Percentiles rank a stretch among this genome's conserved stretches.
phyloP scores from a whole-genome alignment of 495 filamentous ascomycete species.

The Cercophora scortea region DNA sequence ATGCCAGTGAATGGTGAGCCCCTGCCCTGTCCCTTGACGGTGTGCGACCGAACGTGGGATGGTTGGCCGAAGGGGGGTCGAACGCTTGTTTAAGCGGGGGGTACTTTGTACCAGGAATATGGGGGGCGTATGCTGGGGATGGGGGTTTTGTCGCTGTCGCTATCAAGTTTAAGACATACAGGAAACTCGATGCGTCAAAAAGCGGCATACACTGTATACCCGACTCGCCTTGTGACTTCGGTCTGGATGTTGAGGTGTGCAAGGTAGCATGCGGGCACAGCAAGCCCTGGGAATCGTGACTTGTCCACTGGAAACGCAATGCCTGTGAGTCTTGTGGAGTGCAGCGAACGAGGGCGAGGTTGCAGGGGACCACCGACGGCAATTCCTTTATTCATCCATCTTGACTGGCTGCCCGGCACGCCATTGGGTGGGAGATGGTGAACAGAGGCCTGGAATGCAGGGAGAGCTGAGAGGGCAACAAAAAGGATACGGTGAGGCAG shows the following conservation, averaged over 20 bases:
- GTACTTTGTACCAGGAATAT: slow-evolving; percentile 2
- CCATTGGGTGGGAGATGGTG: slow-evolving; percentile 2
- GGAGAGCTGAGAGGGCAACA: no score
- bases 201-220: not conserved
- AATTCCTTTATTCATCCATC: not conserved
- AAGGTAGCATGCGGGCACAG: no score
- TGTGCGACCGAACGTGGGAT: slow-evolving; percentile 23
- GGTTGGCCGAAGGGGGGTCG: slow-evolving; percentile 16
- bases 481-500: no score
- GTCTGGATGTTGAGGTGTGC: not conserved
- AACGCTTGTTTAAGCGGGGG: slow-evolving; percentile 13
- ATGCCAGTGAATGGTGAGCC: slow-evolving; percentile 10
- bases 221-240: no score
- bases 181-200: not conserved
- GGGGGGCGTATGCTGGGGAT: slow-evolving; percentile 5
- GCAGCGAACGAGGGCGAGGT: no score
- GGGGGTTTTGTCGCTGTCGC: slow-evolving; percentile 12
- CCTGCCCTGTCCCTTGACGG: slow-evolving; percentile 6
- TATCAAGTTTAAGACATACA: slow-evolving; percentile 8
- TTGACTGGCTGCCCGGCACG: not conserved
- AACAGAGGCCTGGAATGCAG: not conserved
- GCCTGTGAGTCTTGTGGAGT: no score
- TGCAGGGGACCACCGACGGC: no score
- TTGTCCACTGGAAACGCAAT: no score
- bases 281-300: no score